These are phyloP conservation scores for Borovskyia barvae DNA, from an alignment of 208 protist species.

Conservation along the genomic window DNA sequence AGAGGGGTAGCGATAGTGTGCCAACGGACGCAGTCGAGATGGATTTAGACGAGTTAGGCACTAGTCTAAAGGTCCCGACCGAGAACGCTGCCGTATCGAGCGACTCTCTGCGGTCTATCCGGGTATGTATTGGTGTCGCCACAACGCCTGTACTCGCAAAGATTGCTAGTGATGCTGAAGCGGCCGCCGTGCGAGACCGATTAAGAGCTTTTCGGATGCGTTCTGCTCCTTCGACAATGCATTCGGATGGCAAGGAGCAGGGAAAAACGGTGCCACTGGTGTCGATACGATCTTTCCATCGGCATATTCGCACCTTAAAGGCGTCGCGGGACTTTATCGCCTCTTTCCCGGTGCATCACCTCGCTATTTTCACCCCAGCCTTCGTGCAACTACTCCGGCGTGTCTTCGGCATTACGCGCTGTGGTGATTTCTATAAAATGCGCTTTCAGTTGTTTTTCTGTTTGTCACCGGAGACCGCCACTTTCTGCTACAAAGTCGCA, in stretches of 20 bases:
- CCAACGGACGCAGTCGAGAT: background rate
- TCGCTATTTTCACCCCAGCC: constrained; percentile 56
- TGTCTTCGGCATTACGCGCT: constrained; percentile 60
- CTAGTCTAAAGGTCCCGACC: no score
- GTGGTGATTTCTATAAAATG: constrained; percentile 37
- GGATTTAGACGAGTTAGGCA: background rate
- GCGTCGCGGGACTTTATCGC: constrained; percentile 43
- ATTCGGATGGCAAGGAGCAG: no score
- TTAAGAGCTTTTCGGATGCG: no score
- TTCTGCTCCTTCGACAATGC: no score
- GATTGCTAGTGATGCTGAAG: constrained; percentile 76
- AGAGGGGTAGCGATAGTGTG: background rate
- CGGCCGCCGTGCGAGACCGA: constrained; percentile 15
- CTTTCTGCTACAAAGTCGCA: constrained; percentile 33
- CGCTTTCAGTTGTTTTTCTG: constrained; percentile 45
- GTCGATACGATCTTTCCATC: constrained; percentile 47
- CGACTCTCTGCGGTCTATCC: background rate
- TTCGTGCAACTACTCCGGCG: constrained; percentile 53
- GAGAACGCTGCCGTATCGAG: background rate
- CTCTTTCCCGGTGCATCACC: constrained; percentile 35
- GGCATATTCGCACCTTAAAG: constrained; percentile 34
- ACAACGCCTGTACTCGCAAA: constrained; percentile 69
- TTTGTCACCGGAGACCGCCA: constrained; percentile 44
- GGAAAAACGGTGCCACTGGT: constrained; percentile 31
- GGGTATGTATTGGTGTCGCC: constrained; percentile 70